Conservation (phyloP, 768 basidiomycete genomes). For the Agaricus sinodeliciosus region DNA sequence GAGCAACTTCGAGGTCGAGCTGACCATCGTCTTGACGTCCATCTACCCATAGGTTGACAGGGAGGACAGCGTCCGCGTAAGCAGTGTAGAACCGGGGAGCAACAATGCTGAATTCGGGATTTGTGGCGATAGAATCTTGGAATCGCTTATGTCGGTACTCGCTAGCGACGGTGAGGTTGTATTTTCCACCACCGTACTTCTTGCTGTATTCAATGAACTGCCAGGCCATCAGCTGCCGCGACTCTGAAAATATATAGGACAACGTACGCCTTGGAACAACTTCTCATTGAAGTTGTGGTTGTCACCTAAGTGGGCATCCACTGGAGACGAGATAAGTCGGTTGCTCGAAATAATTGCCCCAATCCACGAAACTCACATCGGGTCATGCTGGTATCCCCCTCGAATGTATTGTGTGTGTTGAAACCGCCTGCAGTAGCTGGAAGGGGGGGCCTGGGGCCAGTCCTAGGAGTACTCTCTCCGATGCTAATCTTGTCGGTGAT, state of each 20-base stretch:
- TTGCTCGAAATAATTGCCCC: neutral
- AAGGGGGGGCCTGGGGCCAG: slow-evolving; percentile 13
- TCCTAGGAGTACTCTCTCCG: slow-evolving; percentile 13
- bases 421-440: slow-evolving; percentile 17
- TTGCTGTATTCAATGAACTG: slow-evolving; percentile 15
- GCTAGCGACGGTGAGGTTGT: slow-evolving; percentile 14
- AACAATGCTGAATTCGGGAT: slow-evolving; percentile 15
- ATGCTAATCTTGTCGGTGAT: slow-evolving; percentile 15
- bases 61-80: slow-evolving; percentile 14
- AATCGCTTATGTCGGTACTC: slow-evolving; percentile 14
- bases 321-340: neutral
- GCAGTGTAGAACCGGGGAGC: slow-evolving; percentile 14
- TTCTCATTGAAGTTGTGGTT: slow-evolving; percentile 18
- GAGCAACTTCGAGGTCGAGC: slow-evolving; percentile 12
- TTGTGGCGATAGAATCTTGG: slow-evolving; percentile 17
- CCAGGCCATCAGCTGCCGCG: neutral
- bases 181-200: slow-evolving; percentile 17
- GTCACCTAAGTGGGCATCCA: slow-evolving; percentile 16
- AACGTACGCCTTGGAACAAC: slow-evolving; percentile 14
- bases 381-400: slow-evolving; percentile 14
- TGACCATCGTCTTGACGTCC: slow-evolving; percentile 12
- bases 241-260: no score
- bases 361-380: neutral
- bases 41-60: slow-evolving; percentile 15
- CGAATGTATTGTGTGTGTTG: slow-evolving; percentile 16